Evolutionary conservation across 106 monocot species (phyloP).

Genomic region (Dioscorea dumetorum): DNA sequence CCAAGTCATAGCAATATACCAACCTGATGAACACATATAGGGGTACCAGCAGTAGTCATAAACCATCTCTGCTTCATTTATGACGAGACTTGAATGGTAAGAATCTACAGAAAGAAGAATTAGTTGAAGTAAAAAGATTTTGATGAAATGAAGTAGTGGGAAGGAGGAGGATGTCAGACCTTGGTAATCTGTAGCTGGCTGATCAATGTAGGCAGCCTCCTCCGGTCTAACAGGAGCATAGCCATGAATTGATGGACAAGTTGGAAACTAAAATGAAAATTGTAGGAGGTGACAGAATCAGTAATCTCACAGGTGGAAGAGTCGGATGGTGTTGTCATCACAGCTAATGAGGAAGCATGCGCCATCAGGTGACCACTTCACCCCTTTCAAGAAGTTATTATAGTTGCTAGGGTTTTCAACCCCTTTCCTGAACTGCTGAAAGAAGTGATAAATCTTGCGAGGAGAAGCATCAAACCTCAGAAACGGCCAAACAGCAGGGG

Average conservation of each 20-base stretch:
- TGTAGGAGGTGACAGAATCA: no score
- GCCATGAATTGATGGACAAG: not conserved
- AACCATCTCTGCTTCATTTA: slow-evolving; percentile 76
- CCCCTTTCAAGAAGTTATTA: slow-evolving; percentile 75
- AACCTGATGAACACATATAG: slow-evolving; percentile 65
- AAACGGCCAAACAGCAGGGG: slow-evolving; percentile 15
- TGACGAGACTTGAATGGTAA: slow-evolving; percentile 38
- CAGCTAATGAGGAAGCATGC: slow-evolving; percentile 73
- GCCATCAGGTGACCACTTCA: slow-evolving; percentile 95
- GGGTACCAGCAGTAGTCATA: slow-evolving; percentile 99
- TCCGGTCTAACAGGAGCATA: not conserved
- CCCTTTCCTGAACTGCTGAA: slow-evolving; percentile 37
- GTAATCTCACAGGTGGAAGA: slow-evolving; percentile 46
- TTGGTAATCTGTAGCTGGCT: slow-evolving; percentile 18
- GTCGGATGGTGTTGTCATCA: slow-evolving; percentile 72
- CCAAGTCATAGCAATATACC: no score
- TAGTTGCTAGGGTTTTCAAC: slow-evolving; percentile 7
- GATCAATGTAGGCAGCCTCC: not conserved
- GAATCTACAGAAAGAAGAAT: slow-evolving; percentile 39
- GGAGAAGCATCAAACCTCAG: slow-evolving; percentile 54
- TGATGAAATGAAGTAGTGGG: not conserved
- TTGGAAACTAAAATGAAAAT: not conserved
- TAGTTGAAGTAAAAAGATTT: no score
- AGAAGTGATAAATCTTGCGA: slow-evolving; percentile 55
- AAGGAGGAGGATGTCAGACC: slow-evolving; percentile 10